Percentiles rank a stretch among this genome's conserved stretches.
phyloP scores from a whole-genome alignment of 768 basidiomycete species.

The Auriscalpium orientale region DNA sequence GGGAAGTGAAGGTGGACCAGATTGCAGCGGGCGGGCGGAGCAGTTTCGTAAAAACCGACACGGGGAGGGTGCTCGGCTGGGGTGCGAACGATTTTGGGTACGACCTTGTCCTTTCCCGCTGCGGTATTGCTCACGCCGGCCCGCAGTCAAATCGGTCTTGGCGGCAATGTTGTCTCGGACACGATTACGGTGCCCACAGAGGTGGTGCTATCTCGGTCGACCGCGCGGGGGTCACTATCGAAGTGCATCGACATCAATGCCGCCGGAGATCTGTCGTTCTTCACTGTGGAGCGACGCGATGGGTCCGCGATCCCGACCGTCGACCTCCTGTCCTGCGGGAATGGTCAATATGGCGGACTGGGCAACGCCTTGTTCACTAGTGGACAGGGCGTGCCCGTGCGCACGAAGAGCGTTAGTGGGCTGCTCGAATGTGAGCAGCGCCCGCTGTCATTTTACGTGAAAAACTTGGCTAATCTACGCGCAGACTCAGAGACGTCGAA shows the following conservation, averaged over 20 bases:
- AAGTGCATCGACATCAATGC: slow-evolving; percentile 61
- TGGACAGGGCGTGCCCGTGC: slow-evolving; percentile 60
- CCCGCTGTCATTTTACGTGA: background rate
- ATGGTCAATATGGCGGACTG: slow-evolving; percentile 77
- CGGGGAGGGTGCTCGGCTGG: slow-evolving; percentile 78
- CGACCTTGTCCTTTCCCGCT: slow-evolving; percentile 11
- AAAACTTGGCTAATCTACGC: background rate
- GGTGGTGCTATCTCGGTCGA: slow-evolving; percentile 60
- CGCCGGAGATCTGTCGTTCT: slow-evolving; percentile 73
- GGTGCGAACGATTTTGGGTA: slow-evolving; percentile 87
- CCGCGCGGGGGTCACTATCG: slow-evolving; percentile 41
- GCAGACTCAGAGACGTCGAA: slow-evolving; percentile 59
- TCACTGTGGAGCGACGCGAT: slow-evolving; percentile 55
- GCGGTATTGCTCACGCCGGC: slow-evolving; percentile 3
- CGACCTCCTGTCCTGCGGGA: slow-evolving; percentile 70
- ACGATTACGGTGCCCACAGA: slow-evolving; percentile 80
- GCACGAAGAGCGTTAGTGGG: slow-evolving; percentile 75
- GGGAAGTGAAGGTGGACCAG: slow-evolving; percentile 54
- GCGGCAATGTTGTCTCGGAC: slow-evolving; percentile 51
- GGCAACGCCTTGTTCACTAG: slow-evolving; percentile 63
- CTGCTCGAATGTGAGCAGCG: slow-evolving; percentile 69
- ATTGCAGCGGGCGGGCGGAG: slow-evolving; percentile 65
- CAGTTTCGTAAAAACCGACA: slow-evolving; percentile 62
- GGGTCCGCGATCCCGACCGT: slow-evolving; percentile 29
- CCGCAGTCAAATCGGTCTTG: slow-evolving; percentile 74